Evolutionary conservation across 1,284 basidiomycete genomes (phyloP).

Genomic region (Tylopilus microsporus): DNA sequence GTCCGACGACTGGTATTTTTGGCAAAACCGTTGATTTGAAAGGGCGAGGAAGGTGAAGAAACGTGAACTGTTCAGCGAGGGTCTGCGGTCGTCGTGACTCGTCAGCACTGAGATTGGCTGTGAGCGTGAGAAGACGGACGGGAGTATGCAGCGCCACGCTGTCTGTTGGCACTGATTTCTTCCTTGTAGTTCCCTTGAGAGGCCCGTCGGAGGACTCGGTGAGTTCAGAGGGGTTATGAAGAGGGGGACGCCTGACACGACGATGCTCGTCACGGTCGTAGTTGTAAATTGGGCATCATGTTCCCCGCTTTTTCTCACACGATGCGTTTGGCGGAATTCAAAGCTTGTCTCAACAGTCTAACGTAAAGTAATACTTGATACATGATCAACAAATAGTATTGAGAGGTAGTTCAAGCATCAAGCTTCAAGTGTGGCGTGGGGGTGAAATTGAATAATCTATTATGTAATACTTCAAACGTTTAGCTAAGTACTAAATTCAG

Average conservation of each 20-base stretch:
- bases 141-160: not conserved
- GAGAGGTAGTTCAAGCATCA: too few relatives aligned
- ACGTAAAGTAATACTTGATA: too few relatives aligned
- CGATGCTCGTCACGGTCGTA: not conserved
- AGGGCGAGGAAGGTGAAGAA: conserved; percentile 59
- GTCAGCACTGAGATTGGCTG: not conserved
- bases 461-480: too few relatives aligned
- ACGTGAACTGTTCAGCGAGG: conserved; percentile 67
- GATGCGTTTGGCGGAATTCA: too few relatives aligned
- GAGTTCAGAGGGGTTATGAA: not conserved
- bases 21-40: conserved; percentile 67
- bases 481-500: too few relatives aligned
- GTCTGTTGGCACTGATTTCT: conserved; percentile 16
- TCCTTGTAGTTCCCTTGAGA: conserved; percentile 32
- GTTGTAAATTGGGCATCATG: not conserved
- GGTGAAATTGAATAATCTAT: too few relatives aligned
- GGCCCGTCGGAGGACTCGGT: conserved; percentile 24
- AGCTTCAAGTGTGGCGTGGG: too few relatives aligned
- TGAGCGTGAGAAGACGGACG: not conserved
- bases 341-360: too few relatives aligned
- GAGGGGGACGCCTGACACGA: not conserved
- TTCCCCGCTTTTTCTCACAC: not conserved
- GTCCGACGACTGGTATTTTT: conserved; percentile 66
- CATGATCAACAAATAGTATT: too few relatives aligned
- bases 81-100: conserved; percentile 36